phyloP scores from a whole-genome alignment of 441 rosid species.

The Euphorbia schlechtendalii region DNA sequence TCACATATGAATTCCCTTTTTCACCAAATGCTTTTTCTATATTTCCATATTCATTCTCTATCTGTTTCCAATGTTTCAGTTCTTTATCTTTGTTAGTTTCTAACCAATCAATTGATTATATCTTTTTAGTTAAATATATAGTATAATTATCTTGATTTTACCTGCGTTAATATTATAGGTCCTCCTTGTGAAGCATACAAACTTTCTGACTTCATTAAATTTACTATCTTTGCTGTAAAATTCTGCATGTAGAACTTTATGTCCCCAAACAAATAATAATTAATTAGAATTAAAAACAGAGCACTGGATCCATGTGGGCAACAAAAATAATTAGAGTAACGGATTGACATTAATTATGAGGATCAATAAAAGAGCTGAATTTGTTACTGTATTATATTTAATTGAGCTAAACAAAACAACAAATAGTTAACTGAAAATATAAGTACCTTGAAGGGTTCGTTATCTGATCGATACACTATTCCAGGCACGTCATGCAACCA shows the following conservation, averaged over 20 bases:
- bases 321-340: no score
- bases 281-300: neutral
- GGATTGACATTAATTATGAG: no score
- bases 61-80: constrained; percentile 18
- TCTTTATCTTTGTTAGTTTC: no score
- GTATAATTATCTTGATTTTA: constrained; percentile 6
- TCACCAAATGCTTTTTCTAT: constrained; percentile 43
- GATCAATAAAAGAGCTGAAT: no score
- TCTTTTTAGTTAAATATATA: no score
- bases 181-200: constrained; percentile 84
- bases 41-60: constrained; percentile 77
- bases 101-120: no score
- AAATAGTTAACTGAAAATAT: neutral
- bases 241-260: constrained; percentile 57
- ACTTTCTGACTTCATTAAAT: constrained; percentile 57
- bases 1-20: constrained; percentile 48
- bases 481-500: constrained; percentile 89
- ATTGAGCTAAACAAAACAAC: no score
- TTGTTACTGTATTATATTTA: no score
- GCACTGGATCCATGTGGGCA: no score
- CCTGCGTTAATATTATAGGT: constrained; percentile 82
- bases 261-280: neutral
- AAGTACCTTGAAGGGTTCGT: constrained; percentile 67
- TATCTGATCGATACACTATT: constrained; percentile 68
- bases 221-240: constrained; percentile 51